These are phyloP conservation scores for Nicotiana undulata DNA, from an alignment of 257 asterid species.

Conservation along the genomic window DNA sequence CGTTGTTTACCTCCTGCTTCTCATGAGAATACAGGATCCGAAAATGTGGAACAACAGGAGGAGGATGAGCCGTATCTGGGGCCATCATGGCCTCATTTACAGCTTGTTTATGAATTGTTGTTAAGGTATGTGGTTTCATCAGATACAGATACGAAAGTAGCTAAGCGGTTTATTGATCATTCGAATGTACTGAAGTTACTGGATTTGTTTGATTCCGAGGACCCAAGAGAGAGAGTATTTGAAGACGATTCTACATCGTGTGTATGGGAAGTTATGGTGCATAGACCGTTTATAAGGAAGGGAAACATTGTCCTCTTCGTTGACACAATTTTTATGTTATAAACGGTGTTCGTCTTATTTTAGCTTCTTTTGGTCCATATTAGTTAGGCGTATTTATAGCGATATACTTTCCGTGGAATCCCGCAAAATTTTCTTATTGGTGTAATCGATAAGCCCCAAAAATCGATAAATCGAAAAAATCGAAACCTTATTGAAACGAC, in stretches of 20 bases:
- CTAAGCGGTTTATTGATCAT: conserved; percentile 24
- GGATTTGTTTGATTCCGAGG: conserved; percentile 28
- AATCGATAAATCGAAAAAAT: no score
- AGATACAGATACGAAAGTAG: conserved; percentile 25
- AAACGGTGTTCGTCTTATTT: no score
- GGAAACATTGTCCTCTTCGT: no score
- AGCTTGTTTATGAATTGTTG: conserved; percentile 24
- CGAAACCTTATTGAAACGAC: no score
- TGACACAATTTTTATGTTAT: no score
- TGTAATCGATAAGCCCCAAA: no score
- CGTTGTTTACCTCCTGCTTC: conserved; percentile 18
- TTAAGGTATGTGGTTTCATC: conserved; percentile 20
- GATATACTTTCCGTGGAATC: no score
- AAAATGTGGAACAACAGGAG: conserved; percentile 19
- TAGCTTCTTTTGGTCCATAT: no score
- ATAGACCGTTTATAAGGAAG: conserved; percentile 23
- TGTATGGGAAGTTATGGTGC: conserved; percentile 33
- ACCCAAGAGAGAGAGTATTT: conserved; percentile 23
- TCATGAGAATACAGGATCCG: conserved; percentile 25
- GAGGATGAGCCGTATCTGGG: conserved; percentile 22
- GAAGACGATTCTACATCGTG: conserved; percentile 20
- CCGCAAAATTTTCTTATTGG: no score
- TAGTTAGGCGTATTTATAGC: no score
- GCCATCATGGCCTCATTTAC: conserved; percentile 29
- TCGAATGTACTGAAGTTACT: conserved; percentile 20